Evolutionary conservation across 164 flowering plant species (phyloP).

Genomic region (Aristolochia contorta): DNA sequence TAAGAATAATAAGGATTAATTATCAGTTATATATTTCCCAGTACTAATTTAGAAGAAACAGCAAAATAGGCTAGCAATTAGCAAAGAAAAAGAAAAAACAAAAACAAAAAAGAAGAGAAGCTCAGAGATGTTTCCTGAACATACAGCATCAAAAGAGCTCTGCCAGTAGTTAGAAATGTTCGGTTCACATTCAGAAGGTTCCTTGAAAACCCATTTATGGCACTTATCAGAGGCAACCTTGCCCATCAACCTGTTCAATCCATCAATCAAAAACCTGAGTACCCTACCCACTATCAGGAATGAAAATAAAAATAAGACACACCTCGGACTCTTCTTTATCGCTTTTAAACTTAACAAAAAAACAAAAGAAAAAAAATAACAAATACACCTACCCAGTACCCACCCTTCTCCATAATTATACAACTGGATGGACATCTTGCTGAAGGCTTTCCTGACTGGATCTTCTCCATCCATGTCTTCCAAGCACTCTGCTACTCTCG

Average conservation of each 20-base stretch:
- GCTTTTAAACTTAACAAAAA: background rate
- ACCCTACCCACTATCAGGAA: constrained; percentile 1
- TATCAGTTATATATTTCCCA: background rate
- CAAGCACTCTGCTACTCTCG: constrained; percentile 56
- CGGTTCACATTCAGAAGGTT: constrained; percentile 89
- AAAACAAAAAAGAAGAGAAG: background rate
- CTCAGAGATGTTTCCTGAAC: constrained; percentile 14
- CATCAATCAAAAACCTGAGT: constrained; percentile 11
- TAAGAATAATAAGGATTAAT: background rate
- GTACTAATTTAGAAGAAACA: background rate
- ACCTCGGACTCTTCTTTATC: background rate
- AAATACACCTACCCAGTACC: constrained; percentile 92
- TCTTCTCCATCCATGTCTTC: constrained; percentile 85
- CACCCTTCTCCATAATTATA: constrained; percentile 99
- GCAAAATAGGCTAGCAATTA: background rate
- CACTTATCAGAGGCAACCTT: constrained; percentile 99
- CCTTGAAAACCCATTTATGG: constrained; percentile 99
- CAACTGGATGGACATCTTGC: constrained; percentile 98
- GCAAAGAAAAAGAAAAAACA: background rate
- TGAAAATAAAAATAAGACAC: background rate
- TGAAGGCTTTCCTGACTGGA: constrained; percentile 92
- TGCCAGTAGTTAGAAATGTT: constrained; percentile 98
- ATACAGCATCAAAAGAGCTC: constrained; percentile 99
- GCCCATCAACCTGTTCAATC: constrained; percentile 88
- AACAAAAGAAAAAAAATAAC: constrained; percentile 1